These are phyloP conservation scores for Trichoderma sp. DNA, from an alignment of 2,329 filamentous ascomycete species.

Conservation along the genomic window DNA sequence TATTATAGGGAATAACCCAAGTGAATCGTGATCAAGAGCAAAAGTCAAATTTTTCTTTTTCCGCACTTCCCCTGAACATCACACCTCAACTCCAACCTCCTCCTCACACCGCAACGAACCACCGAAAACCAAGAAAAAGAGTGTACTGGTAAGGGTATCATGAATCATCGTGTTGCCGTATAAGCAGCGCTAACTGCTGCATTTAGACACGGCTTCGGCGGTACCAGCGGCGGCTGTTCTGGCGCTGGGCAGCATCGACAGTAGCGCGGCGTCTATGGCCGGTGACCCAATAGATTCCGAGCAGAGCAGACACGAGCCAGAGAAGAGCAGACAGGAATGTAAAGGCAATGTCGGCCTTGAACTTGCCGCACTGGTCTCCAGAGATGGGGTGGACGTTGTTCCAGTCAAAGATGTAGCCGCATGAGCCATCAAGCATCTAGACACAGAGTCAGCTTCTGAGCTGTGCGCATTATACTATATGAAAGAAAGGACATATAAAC, in stretches of 20 bases:
- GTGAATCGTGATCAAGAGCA: neutral
- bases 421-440: slow-evolving; percentile 50
- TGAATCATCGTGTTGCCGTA: neutral
- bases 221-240: slow-evolving; percentile 46
- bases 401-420: slow-evolving; percentile 64
- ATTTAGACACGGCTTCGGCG: slow-evolving; percentile 46
- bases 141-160: neutral
- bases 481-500: slow-evolving; percentile 32
- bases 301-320: slow-evolving; percentile 66
- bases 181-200: neutral
- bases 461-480: neutral
- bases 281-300: slow-evolving; percentile 59
- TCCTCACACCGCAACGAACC: neutral
- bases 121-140: neutral
- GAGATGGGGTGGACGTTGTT: slow-evolving; percentile 49
- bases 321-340: slow-evolving; percentile 69
- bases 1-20: neutral
- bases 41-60: neutral
- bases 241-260: slow-evolving; percentile 35
- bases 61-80: neutral
- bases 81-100: neutral
- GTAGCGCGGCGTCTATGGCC: slow-evolving; percentile 42
- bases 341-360: slow-evolving; percentile 72
- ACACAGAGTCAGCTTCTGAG: neutral
- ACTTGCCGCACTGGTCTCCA: slow-evolving; percentile 61